Evolutionary conservation across 176 grass and related monocot genomes (phyloP).

Genomic region (Ensete ventricosum): DNA sequence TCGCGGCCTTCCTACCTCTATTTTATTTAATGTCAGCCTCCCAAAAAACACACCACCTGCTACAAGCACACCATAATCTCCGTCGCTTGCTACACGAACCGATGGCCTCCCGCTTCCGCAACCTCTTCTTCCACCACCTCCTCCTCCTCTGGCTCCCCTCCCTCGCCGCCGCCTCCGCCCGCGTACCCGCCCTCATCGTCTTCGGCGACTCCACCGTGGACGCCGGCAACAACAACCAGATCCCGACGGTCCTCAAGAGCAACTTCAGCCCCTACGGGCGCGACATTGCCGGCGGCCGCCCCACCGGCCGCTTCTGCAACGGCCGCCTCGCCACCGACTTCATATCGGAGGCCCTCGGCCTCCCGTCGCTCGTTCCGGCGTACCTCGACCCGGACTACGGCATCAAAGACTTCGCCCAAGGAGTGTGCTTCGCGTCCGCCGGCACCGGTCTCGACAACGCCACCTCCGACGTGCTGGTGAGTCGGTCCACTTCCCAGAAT

Average conservation of each 20-base stretch:
- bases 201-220: constrained; percentile 95
- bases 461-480: constrained; percentile 7
- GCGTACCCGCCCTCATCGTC: constrained; percentile 70
- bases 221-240: constrained; percentile 77
- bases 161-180: not conserved
- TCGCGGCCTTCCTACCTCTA: no score
- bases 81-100: no score
- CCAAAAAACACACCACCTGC: no score
- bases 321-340: constrained; percentile 18
- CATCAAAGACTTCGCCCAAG: constrained; percentile 13
- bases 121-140: not conserved
- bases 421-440: constrained; percentile 19
- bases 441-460: constrained; percentile 16
- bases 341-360: constrained; percentile 16
- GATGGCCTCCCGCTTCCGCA: not conserved
- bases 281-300: constrained; percentile 37
- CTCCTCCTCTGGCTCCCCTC: not conserved
- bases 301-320: constrained; percentile 59
- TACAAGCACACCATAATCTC: no score
- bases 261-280: constrained; percentile 83
- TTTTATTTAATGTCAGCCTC: no score
- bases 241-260: constrained; percentile 63
- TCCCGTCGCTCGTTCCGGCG: constrained; percentile 8
- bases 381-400: constrained; percentile 10
- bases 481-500: not conserved